Percentiles rank a stretch among this genome's conserved stretches.
phyloP scores from a whole-genome alignment of 2,329 filamentous ascomycete genomes.

The Aspergillus japonicus region DNA sequence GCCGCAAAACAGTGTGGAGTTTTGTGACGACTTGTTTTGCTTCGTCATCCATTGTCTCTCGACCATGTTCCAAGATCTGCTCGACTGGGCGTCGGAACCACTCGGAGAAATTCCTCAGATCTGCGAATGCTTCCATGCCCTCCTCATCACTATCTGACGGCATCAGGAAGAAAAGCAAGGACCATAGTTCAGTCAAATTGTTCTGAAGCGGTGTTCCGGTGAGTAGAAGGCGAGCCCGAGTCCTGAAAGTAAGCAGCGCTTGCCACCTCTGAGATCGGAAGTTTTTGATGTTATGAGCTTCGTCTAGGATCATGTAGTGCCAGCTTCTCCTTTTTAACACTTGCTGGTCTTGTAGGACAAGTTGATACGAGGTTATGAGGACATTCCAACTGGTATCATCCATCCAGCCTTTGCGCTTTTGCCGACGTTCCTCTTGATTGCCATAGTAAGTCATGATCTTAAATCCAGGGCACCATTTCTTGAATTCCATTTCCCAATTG shows the following conservation, averaged over 20 bases:
- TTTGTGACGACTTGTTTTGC: constrained; percentile 88
- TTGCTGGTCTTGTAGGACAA: constrained; percentile 89
- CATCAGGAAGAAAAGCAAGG: constrained; percentile 92
- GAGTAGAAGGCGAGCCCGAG: constrained; percentile 77
- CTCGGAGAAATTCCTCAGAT: constrained; percentile 91
- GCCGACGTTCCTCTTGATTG: constrained; percentile 83
- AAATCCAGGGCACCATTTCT: constrained; percentile 95
- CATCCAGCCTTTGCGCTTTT: constrained; percentile 90
- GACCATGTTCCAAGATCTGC: constrained; percentile 91
- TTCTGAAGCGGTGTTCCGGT: constrained; percentile 97
- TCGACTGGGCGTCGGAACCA: constrained; percentile 95
- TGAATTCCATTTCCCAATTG: constrained; percentile 99
- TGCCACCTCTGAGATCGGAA: constrained; percentile 98
- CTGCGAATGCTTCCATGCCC: constrained; percentile 84
- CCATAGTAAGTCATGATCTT: constrained; percentile 98
- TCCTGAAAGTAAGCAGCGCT: constrained; percentile 89
- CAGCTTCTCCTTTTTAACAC: constrained; percentile 89
- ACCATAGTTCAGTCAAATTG: constrained; percentile 96
- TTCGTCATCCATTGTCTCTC: constrained; percentile 91
- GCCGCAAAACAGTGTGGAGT: constrained; percentile 87
- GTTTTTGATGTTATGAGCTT: constrained; percentile 99
- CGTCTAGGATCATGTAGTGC: constrained; percentile 98
- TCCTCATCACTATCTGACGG: constrained; percentile 73
- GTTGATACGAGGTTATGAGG: constrained; percentile 94
- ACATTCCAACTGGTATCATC: constrained; percentile 95